phyloP scores from a whole-genome alignment of 768 basidiomycete species.

The Chalciporus piperatus region DNA sequence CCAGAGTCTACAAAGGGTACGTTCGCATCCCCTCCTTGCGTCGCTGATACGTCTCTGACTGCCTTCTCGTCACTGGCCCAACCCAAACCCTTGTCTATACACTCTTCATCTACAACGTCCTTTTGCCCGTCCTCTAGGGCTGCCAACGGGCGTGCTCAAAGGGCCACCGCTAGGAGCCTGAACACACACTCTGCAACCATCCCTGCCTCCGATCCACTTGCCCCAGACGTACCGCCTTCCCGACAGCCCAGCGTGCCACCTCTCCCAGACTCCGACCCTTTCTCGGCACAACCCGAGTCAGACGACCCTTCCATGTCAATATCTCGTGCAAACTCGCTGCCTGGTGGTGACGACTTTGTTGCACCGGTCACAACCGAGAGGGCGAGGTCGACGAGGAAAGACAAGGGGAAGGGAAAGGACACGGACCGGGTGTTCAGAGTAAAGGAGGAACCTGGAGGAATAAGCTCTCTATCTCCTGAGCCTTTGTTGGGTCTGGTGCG shows the following conservation, averaged over 20 bases:
- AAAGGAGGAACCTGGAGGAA: conserved; percentile 43
- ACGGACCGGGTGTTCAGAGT: conserved; percentile 36
- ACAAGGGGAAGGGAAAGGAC: conserved; percentile 51
- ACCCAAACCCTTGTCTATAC: conserved; percentile 31
- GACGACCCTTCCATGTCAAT: conserved; percentile 49
- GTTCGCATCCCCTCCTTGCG: conserved; percentile 33
- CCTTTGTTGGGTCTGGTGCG: conserved; percentile 36
- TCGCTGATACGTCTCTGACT: conserved; percentile 23
- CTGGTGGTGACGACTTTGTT: conserved; percentile 28
- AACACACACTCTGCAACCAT: conserved; percentile 34
- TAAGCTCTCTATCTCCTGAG: conserved; percentile 37
- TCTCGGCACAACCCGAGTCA: conserved; percentile 54
- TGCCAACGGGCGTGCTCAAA: conserved; percentile 65
- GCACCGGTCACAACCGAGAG: conserved; percentile 23
- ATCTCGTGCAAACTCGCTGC: conserved; percentile 62
- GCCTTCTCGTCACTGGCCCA: conserved; percentile 17
- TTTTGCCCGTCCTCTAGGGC: conserved; percentile 38
- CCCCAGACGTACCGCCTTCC: conserved; percentile 40
- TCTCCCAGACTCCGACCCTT: conserved; percentile 50
- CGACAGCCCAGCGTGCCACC: conserved; percentile 37
- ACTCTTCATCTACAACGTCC: conserved; percentile 6
- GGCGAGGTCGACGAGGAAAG: conserved; percentile 30
- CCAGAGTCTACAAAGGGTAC: conserved; percentile 72
- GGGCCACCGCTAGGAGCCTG: conserved; percentile 66
- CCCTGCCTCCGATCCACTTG: conserved; percentile 35